Evolutionary conservation across 805 yeast genomes (phyloP), one percentile per base, ranked within the genome.

Genomic region (Candida nanaspora): DNA sequence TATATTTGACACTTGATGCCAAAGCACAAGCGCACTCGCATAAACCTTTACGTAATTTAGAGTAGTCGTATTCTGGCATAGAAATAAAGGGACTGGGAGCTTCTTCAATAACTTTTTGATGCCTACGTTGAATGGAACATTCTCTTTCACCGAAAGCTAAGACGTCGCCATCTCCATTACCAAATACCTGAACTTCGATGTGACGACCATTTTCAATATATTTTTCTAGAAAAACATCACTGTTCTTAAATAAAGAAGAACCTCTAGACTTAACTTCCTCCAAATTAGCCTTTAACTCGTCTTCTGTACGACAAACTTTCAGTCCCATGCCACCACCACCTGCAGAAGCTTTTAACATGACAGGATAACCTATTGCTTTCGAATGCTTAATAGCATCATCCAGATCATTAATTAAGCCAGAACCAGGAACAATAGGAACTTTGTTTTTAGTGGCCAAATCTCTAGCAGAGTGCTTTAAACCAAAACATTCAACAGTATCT

Each of bases 271-370:
- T 82, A 33, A 93, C 98, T 8, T 95, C 82, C 53, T 78, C 84
- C 63, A 87, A 93, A 13, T 88, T 93, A 46, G 82, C 68, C 63
- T 79, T 85, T 47, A 93, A 78, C 45, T 93, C 97, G 15, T 61
- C 78, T 50, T 76, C 85, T 27, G 79, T 72, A 55, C 89, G 96
- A 44, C 89, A 97, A 57, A 88, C 84, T 62, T 91, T 97, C 50
- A 91, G 69, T 47, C 98, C 98, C 56, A 91, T 91, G 65, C 98
- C 98, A 63, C 98, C 98, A 56, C 98, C 98, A 59, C 98, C 98
- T 19, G 98, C 98, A 45, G 98, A 91, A 21, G 95, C 84, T 64
- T 91, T 91, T 37, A 93, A 85, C 98, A 91, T 91, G 26, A 91
- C 78, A 22, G 98, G 98, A 54, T 86, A 93, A 42, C 75, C 84